Conservation (phyloP, 2,329 filamentous ascomycete species). For the Botrytis aclada region DNA sequence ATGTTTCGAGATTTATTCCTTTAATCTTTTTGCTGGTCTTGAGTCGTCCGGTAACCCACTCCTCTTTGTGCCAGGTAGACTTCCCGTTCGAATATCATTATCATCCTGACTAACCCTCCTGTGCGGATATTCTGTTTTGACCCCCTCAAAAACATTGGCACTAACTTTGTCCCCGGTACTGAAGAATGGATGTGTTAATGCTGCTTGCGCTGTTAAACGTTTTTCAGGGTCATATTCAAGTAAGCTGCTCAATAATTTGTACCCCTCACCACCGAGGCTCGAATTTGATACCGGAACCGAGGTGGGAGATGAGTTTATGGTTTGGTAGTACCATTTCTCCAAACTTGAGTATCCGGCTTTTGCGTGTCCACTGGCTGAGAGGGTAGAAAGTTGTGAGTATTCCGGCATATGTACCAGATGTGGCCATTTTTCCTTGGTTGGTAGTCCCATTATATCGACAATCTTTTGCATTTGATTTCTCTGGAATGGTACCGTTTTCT, state of each 20-base stretch:
- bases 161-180: constrained; percentile 64
- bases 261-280: constrained; percentile 71
- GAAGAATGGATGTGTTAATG: constrained; percentile 90
- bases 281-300: constrained; percentile 45
- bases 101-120: constrained; percentile 90
- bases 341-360: constrained; percentile 46
- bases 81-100: constrained; percentile 89
- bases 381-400: constrained; percentile 64
- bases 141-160: constrained; percentile 85
- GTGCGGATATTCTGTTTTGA: constrained; percentile 82
- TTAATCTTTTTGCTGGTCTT: constrained; percentile 59
- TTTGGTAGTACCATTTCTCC: constrained; percentile 77
- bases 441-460: constrained; percentile 90
- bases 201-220: constrained; percentile 80
- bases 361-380: constrained; percentile 48
- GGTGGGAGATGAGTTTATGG: constrained; percentile 57
- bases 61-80: constrained; percentile 85
- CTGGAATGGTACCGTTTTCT: constrained; percentile 96
- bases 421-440: constrained; percentile 86
- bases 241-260: constrained; percentile 74
- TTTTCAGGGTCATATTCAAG: constrained; percentile 92
- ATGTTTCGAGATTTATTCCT: constrained; percentile 43
- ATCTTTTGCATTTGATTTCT: constrained; percentile 99
- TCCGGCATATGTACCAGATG: constrained; percentile 83
- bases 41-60: constrained; percentile 81